phyloP scores from a whole-genome alignment of 192 early-diverging fungal genomes.

The Coemansia sp. region DNA sequence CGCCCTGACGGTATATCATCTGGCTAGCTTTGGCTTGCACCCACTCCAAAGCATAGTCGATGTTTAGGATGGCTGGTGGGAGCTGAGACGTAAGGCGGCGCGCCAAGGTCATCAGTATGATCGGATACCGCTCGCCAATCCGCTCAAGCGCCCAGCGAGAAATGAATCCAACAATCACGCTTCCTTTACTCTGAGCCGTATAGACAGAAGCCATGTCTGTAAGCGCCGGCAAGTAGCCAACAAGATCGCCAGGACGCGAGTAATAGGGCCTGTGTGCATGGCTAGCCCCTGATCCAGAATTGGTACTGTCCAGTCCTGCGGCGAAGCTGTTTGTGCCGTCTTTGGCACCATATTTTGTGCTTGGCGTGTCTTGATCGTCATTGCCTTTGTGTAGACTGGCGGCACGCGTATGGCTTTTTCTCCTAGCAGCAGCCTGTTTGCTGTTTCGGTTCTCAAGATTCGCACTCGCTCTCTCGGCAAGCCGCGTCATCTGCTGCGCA shows the following conservation, averaged over 20 bases:
- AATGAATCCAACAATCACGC: conserved; percentile 84
- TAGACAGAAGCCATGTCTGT: conserved; percentile 90
- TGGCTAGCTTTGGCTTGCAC: conserved; percentile 91
- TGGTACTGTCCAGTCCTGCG: background rate
- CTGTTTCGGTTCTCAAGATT: conserved; percentile 12
- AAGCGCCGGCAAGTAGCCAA: conserved; percentile 89
- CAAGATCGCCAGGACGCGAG: conserved; percentile 82
- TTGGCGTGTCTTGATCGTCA: background rate
- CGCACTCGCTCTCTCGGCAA: conserved; percentile 27
- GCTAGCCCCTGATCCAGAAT: background rate
- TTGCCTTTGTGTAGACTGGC: background rate
- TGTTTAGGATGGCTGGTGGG: conserved; percentile 77
- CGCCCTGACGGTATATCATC: conserved; percentile 85
- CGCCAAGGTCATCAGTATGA: conserved; percentile 80
- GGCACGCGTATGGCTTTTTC: background rate
- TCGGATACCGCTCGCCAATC: conserved; percentile 83
- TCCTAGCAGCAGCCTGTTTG: background rate
- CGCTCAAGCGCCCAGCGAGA: conserved; percentile 81
- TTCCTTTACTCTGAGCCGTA: conserved; percentile 75
- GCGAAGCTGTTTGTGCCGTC: background rate
- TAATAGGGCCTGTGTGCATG: conserved; percentile 61
- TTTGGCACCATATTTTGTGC: background rate
- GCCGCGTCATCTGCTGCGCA: conserved; percentile 34
- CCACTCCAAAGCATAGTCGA: conserved; percentile 92
- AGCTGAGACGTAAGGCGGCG: conserved; percentile 80